A percentile compares a stretch with the other conserved stretches of the same genome.
Evolutionary conservation across 179 eudicot species (phyloP).

Genomic region (Carnegiea gigantea): DNA sequence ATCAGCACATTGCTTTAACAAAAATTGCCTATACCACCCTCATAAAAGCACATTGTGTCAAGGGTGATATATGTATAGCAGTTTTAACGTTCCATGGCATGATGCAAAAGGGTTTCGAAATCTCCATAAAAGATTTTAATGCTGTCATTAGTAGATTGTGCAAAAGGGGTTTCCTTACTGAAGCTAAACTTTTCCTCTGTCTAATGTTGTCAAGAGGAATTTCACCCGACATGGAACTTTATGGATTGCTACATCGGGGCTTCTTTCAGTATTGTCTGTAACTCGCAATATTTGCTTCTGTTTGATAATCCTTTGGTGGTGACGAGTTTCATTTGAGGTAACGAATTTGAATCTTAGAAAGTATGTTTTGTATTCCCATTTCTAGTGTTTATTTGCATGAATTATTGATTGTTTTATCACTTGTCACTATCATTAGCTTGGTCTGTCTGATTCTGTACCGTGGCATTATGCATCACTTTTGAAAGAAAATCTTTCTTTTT

Average conservation of each 20-base stretch:
- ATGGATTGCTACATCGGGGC: conserved; percentile 41
- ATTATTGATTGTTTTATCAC: too few relatives aligned
- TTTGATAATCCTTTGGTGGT: conserved; percentile 8
- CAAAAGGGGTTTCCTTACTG: conserved; percentile 55
- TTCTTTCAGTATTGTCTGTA: conserved; percentile 31
- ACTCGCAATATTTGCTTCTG: not conserved
- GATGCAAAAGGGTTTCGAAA: conserved; percentile 59
- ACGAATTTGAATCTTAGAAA: conserved; percentile 8
- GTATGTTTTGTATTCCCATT: not conserved
- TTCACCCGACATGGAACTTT: conserved; percentile 50
- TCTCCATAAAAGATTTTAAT: conserved; percentile 69
- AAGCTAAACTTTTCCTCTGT: conserved; percentile 59
- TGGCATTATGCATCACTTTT: too few relatives aligned
- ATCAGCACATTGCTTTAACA: conserved; percentile 44
- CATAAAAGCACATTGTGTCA: conserved; percentile 85
- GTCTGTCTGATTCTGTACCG: too few relatives aligned
- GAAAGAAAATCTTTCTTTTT: too few relatives aligned
- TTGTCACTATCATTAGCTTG: too few relatives aligned
- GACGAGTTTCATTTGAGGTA: conserved; percentile 22
- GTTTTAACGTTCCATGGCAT: conserved; percentile 51
- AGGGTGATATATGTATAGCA: conserved; percentile 60
- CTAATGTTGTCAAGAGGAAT: conserved; percentile 58
- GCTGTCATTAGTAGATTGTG: conserved; percentile 79
- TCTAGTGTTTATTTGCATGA: not conserved
- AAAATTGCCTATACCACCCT: conserved; percentile 68